Base-by-base conservation (phyloP, 2,329 filamentous ascomycete species). In the Fusarium paranaense region DNA sequence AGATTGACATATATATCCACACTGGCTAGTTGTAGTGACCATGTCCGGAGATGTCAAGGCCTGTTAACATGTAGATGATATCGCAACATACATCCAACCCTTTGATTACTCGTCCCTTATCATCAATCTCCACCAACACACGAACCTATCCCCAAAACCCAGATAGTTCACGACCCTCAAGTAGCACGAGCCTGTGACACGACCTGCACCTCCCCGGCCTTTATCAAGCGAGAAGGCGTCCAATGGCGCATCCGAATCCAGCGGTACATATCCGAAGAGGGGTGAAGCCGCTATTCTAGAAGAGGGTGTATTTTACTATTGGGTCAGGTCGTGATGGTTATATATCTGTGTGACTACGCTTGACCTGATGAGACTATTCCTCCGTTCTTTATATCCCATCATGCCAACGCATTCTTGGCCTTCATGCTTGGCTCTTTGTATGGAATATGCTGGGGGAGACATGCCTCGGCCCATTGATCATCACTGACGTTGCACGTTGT, bases 151-250 rank as follows among this genome's bases (percentile, higher is more conserved):
- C 30, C 20, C 3, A 40, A n/a, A 11, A 40, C 22, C 37, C 33
- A 22, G 22, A 45, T 13, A 42, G 30, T 40, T 64, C 40, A 72
- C 20, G 62, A 40, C 40, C 42, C 45, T 22, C 20, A 40, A 9
- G 64, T 74, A 10, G 47, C 67, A 76, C 76, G 64, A 70, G 58
- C 60, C 47, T 62, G 62, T 77, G 18, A 57, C 66, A 77, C 76
- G 27, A 64, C 30, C 57, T 72, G 68, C 74, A 74, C 58, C 57
- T 58, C 74, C 54, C 63, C 66, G 62, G 61, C 50, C 60, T 68
- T 67, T 35, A 70, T 66, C 72, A 78, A 78, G 76, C 76, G 76
- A 78, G 70, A 59, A 52, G 59, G 64, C 65, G 65, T 67, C 69
- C 56, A 60, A 56, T 57, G 35, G 14, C 45, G 32, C 32, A 56